Conservation (phyloP, 192 early-diverging fungal genomes). For the Rhizoclosmatium globosum region DNA sequence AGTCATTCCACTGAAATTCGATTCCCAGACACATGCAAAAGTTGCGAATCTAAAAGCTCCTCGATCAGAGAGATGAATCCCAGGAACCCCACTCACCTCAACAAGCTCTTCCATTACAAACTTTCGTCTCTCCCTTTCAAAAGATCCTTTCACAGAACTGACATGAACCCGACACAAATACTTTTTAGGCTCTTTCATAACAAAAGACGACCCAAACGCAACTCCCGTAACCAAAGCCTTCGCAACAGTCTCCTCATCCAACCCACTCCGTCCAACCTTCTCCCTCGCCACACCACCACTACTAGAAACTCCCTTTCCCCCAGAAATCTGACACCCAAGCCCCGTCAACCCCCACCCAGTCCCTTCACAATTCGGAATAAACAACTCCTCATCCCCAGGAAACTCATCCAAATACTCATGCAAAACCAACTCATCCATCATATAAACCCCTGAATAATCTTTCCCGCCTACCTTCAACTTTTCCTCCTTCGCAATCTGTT, state of each 20-base stretch:
- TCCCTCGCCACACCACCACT: neutral
- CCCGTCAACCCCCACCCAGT: neutral
- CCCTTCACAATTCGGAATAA: constrained; percentile 1
- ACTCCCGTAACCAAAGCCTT: constrained; percentile 4
- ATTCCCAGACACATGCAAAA: constrained; percentile 18
- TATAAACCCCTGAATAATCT: neutral
- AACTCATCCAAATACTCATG: constrained; percentile 25
- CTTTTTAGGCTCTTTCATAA: constrained; percentile 4
- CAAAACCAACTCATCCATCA: neutral
- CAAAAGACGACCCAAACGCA: constrained; percentile 8
- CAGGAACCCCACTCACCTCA: neutral
- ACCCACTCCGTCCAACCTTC: neutral
- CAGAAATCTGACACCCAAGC: neutral
- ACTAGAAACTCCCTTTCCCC: neutral
- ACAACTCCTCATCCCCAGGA: constrained; percentile 40
- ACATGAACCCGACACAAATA: constrained; percentile 22
- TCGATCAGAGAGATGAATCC: neutral
- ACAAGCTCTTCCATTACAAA: constrained; percentile 3
- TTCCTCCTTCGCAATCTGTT: no score
- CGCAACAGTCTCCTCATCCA: constrained; percentile 5
- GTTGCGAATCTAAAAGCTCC: constrained; percentile 1
- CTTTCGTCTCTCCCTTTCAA: neutral
- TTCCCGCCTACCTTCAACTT: neutral
- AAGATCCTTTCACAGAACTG: neutral
- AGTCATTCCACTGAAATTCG: constrained; percentile 32